Percentiles rank a stretch among this genome's conserved stretches.
Conservation (phyloP, 2,329 filamentous ascomycete species). For the Berkeleyomyces basicola region DNA sequence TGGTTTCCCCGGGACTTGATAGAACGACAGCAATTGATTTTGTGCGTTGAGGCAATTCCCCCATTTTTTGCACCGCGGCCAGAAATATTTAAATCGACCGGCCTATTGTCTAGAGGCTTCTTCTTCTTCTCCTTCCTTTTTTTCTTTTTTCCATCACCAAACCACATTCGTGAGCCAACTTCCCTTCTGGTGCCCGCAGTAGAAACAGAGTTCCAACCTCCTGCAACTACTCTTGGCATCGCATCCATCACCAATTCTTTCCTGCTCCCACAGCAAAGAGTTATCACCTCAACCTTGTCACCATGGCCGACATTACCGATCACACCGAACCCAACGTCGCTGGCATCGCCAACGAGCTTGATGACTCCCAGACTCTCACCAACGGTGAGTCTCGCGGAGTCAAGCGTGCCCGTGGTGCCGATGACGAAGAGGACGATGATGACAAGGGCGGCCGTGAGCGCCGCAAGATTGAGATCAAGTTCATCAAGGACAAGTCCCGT, state of each 20-base stretch:
- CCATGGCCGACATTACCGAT: slow-evolving; percentile 67
- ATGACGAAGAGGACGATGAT: slow-evolving; percentile 94
- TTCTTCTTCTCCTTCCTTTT: background rate
- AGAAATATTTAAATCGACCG: background rate
- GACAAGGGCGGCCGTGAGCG: slow-evolving; percentile 96
- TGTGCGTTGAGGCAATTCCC: slow-evolving; percentile 1
- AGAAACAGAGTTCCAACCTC: background rate
- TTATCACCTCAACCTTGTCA: background rate
- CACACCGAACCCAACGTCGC: slow-evolving; percentile 63
- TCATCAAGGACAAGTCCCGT: slow-evolving; percentile 98
- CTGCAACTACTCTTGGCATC: background rate
- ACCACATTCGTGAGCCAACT: background rate
- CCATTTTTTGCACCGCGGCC: slow-evolving; percentile 3
- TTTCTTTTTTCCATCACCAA: background rate
- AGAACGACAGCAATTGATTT: background rate
- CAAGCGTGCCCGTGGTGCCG: slow-evolving; percentile 72
- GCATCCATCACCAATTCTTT: background rate
- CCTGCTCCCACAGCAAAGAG: background rate
- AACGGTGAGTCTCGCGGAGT: slow-evolving; percentile 59
- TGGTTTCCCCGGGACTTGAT: background rate
- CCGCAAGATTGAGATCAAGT: slow-evolving; percentile 99
- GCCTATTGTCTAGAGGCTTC: background rate
- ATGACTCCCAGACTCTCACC: slow-evolving; percentile 50
- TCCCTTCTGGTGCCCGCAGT: background rate
- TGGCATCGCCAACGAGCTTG: slow-evolving; percentile 38